These are phyloP conservation scores for Cyathus striatus DNA, from an alignment of 768 basidiomycete species.

Conservation along the genomic window DNA sequence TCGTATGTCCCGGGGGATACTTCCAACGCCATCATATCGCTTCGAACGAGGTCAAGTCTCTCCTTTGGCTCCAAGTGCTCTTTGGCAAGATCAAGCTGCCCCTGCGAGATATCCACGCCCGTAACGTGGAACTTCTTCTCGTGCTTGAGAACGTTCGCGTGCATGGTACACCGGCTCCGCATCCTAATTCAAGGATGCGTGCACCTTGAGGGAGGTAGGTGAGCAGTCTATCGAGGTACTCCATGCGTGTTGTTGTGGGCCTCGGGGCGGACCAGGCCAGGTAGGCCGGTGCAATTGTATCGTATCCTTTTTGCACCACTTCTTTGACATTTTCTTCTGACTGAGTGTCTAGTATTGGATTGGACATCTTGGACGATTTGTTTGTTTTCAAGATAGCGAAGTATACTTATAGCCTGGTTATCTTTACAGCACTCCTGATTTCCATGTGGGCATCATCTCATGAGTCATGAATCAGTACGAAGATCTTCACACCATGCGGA, in stretches of 20 bases:
- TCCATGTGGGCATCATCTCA: no score
- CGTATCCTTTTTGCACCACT: conserved; percentile 9
- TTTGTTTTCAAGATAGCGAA: no score
- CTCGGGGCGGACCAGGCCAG: conserved; percentile 14
- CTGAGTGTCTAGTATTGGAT: no score
- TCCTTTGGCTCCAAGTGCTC: conserved; percentile 15
- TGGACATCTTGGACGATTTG: no score
- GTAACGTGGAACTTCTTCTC: conserved; percentile 17
- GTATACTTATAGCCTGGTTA: no score
- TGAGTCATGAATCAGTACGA: no score
- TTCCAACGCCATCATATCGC: conserved; percentile 18
- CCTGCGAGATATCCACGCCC: conserved; percentile 21
- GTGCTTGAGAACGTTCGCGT: conserved; percentile 14
- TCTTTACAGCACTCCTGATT: no score
- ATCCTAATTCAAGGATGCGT: conserved; percentile 20
- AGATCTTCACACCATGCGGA: no score
- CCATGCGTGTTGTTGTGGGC: conserved; percentile 11
- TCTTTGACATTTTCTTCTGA: not conserved
- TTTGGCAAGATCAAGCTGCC: conserved; percentile 18
- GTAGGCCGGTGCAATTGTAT: conserved; percentile 9
- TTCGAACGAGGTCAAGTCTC: conserved; percentile 18
- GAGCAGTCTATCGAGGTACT: conserved; percentile 13
- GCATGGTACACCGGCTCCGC: conserved; percentile 20
- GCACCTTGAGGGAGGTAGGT: conserved; percentile 11
- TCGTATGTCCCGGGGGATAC: conserved; percentile 12